Conservation (phyloP, 1,139 yeast genomes). For the Magnusiomyces tetraspermus region DNA sequence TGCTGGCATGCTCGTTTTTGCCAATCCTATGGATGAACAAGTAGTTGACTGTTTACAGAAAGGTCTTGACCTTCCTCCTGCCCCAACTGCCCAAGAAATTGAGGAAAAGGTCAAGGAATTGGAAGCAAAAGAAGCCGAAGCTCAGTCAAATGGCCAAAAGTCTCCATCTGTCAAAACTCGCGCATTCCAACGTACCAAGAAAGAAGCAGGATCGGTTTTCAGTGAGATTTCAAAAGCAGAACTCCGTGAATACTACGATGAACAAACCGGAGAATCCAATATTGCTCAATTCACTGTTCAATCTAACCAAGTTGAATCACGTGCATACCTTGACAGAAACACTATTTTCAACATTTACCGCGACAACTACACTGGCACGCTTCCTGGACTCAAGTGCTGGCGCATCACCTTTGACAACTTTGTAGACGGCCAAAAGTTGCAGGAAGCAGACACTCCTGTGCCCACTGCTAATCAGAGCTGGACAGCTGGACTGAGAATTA, state of each 20-base stretch:
- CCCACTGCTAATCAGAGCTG: conserved; percentile 9
- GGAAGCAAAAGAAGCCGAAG: neutral
- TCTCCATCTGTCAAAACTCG: no score
- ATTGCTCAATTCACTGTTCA: neutral
- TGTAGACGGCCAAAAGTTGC: conserved; percentile 7
- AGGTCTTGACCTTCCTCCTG: conserved; percentile 5
- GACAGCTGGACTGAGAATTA: conserved; percentile 5
- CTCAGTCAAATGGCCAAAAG: neutral
- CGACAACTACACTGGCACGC: conserved; percentile 6
- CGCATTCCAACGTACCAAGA: neutral
- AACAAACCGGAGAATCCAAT: neutral
- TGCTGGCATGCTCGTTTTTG: conserved; percentile 24
- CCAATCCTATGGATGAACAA: conserved; percentile 28
- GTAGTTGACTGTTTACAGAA: conserved; percentile 23
- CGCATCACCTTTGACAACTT: conserved; percentile 6
- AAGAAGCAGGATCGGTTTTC: neutral
- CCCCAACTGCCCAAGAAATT: neutral
- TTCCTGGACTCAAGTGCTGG: conserved; percentile 8
- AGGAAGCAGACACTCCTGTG: conserved; percentile 4
- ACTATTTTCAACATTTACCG: conserved; percentile 9
- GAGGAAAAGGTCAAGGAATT: neutral
- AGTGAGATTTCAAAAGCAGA: neutral
- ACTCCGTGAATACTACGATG: neutral
- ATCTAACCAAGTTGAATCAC: neutral
- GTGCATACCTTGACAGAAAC: conserved; percentile 5